phyloP scores from a whole-genome alignment of 345 rosid species.

The Moringa oleifera region DNA sequence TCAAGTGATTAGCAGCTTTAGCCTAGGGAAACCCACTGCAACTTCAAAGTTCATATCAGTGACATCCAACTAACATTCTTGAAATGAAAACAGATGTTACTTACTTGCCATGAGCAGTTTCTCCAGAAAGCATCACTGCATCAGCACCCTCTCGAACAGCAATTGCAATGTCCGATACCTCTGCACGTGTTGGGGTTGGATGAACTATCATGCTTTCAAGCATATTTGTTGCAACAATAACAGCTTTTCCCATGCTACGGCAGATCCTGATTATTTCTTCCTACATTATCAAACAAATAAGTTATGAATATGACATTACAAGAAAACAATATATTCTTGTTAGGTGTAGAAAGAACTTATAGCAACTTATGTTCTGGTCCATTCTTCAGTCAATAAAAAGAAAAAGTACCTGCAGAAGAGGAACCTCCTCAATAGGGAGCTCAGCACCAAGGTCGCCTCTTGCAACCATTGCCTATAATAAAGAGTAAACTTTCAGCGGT shows the following conservation, averaged over 20 bases:
- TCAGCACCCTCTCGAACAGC: constrained; percentile 99
- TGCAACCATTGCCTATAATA: constrained; percentile 93
- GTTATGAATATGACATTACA: neutral
- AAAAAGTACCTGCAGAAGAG: constrained; percentile 80
- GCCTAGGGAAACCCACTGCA: neutral
- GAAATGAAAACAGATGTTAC: constrained; percentile 12
- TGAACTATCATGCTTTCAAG: constrained; percentile 99
- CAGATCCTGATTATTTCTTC: constrained; percentile 86
- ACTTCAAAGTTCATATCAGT: neutral
- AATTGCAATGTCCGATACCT: constrained; percentile 97
- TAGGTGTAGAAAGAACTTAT: constrained; percentile 10
- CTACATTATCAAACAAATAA: constrained; percentile 33
- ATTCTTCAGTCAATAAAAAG: constrained; percentile 15
- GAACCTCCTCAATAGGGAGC: constrained; percentile 99
- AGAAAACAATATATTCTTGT: constrained; percentile 11
- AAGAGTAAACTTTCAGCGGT: constrained; percentile 5
- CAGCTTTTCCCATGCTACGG: constrained; percentile 99
- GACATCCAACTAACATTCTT: neutral
- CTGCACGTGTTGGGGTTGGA: constrained; percentile 97
- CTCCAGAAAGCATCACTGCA: constrained; percentile 98
- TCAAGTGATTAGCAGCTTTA: neutral
- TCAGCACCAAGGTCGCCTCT: constrained; percentile 99
- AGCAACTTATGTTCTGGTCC: constrained; percentile 11
- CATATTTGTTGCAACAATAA: constrained; percentile 98
- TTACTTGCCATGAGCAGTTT: constrained; percentile 98